Evolutionary conservation across 1,284 basidiomycete species (phyloP).

Genomic region (Tilletia caries): DNA sequence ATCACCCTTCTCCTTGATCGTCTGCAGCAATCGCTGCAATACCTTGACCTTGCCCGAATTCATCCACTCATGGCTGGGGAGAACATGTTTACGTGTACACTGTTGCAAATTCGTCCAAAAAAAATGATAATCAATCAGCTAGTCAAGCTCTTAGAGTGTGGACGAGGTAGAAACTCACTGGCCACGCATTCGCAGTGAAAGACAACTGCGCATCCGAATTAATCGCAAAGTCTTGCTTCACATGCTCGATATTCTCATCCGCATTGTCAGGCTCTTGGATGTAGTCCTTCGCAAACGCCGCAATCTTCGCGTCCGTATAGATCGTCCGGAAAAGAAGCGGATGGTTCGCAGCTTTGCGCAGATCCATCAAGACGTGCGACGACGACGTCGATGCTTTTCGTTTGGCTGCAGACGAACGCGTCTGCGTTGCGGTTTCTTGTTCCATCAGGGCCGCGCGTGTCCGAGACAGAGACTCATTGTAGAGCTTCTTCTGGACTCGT

Average conservation of each 20-base stretch:
- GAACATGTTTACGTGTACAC: slow-evolving; percentile 65
- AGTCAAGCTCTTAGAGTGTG: not conserved
- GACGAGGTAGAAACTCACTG: slow-evolving; percentile 14
- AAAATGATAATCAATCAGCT: not conserved
- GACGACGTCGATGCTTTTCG: slow-evolving; percentile 22
- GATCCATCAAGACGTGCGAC: slow-evolving; percentile 84
- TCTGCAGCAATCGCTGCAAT: slow-evolving; percentile 69
- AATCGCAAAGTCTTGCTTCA: slow-evolving; percentile 51
- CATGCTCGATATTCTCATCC: slow-evolving; percentile 43
- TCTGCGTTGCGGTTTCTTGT: slow-evolving; percentile 15
- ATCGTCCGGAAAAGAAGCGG: slow-evolving; percentile 86
- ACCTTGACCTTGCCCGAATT: slow-evolving; percentile 84
- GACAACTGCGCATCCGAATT: slow-evolving; percentile 52
- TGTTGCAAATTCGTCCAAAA: not conserved
- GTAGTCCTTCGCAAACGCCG: slow-evolving; percentile 73
- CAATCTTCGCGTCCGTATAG: slow-evolving; percentile 75
- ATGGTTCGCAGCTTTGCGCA: slow-evolving; percentile 91
- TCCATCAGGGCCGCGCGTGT: slow-evolving; percentile 73
- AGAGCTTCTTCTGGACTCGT: slow-evolving; percentile 73
- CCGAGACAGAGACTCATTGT: slow-evolving; percentile 76
- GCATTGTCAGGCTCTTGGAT: slow-evolving; percentile 76
- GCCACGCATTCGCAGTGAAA: slow-evolving; percentile 29
- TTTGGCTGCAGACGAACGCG: slow-evolving; percentile 19
- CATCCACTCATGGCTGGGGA: slow-evolving; percentile 72
- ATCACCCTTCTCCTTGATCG: slow-evolving; percentile 69